These are phyloP conservation scores for Globisporangium camurandrum DNA, from an alignment of 352 stramenopile species.

Conservation along the genomic window DNA sequence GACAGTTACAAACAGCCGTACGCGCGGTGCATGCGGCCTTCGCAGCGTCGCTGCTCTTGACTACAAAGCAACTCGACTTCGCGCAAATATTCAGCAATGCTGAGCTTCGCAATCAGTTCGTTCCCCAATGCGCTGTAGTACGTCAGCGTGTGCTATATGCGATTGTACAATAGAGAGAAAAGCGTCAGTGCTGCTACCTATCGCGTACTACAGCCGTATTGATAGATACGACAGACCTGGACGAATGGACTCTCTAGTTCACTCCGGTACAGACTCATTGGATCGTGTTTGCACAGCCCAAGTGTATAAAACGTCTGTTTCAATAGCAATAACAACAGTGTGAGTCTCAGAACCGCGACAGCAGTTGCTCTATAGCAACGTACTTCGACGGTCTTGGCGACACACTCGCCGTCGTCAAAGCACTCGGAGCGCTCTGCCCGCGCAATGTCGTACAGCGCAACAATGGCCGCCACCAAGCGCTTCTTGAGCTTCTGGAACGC, in stretches of 20 bases:
- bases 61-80: conserved; percentile 63
- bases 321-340: too few relatives aligned
- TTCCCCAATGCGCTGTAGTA: conserved; percentile 69
- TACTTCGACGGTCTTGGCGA: conserved; percentile 67
- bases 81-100: conserved; percentile 68
- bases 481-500: conserved; percentile 66
- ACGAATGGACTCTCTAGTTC: conserved; percentile 71
- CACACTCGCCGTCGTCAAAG: conserved; percentile 67
- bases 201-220: too few relatives aligned
- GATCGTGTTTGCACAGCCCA: conserved; percentile 62
- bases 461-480: conserved; percentile 49
- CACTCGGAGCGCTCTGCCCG: conserved; percentile 43
- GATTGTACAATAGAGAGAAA: too few relatives aligned
- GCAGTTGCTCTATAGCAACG: too few relatives aligned
- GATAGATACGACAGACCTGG: too few relatives aligned
- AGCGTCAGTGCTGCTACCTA: too few relatives aligned
- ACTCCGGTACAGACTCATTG: conserved; percentile 76
- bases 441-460: conserved; percentile 56
- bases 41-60: conserved; percentile 75
- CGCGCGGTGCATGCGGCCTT: conserved; percentile 68
- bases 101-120: conserved; percentile 50
- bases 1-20: conserved; percentile 19
- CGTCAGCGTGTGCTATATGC: conserved; percentile 40
- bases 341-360: too few relatives aligned
- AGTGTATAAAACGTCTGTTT: conserved; percentile 71